Evolutionary conservation across 2,329 filamentous ascomycete genomes (phyloP).

Genomic region (Aspergillus brunneoviolaceus): DNA sequence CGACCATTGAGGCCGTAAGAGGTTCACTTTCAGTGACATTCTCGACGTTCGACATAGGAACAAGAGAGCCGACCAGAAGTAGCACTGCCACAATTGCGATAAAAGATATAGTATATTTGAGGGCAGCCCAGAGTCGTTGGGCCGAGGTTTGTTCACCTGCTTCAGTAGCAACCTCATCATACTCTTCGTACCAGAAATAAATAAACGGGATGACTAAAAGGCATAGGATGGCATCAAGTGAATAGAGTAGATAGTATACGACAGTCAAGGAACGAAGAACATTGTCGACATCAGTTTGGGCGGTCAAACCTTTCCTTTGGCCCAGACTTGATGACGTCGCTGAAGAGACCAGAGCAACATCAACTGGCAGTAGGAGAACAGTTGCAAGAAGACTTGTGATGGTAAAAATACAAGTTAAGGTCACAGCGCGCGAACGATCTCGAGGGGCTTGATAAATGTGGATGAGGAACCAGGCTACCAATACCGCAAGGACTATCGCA

Average conservation of each 20-base stretch:
- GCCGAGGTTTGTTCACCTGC: slow-evolving; percentile 70
- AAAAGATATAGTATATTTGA: slow-evolving; percentile 89
- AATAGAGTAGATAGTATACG: slow-evolving; percentile 92
- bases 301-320: slow-evolving; percentile 92
- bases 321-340: slow-evolving; percentile 75
- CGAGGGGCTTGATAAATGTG: slow-evolving; percentile 88
- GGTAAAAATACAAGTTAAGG: slow-evolving; percentile 79
- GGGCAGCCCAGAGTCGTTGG: slow-evolving; percentile 74
- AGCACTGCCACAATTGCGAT: slow-evolving; percentile 71
- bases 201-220: slow-evolving; percentile 88
- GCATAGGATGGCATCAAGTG: slow-evolving; percentile 84
- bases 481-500: slow-evolving; percentile 72
- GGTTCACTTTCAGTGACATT: slow-evolving; percentile 77
- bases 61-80: slow-evolving; percentile 91
- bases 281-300: slow-evolving; percentile 71
- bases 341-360: slow-evolving; percentile 90
- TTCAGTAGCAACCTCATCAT: slow-evolving; percentile 85
- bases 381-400: slow-evolving; percentile 87
- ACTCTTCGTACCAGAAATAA: slow-evolving; percentile 98
- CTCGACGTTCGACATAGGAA: slow-evolving; percentile 71
- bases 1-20: slow-evolving; percentile 78
- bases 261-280: slow-evolving; percentile 80
- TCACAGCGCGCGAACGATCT: slow-evolving; percentile 80
- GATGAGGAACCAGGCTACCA: slow-evolving; percentile 79
- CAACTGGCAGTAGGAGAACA: slow-evolving; percentile 86